phyloP scores from a whole-genome alignment of 2,329 filamentous ascomycete species.

The Calonectria leucothoes region DNA sequence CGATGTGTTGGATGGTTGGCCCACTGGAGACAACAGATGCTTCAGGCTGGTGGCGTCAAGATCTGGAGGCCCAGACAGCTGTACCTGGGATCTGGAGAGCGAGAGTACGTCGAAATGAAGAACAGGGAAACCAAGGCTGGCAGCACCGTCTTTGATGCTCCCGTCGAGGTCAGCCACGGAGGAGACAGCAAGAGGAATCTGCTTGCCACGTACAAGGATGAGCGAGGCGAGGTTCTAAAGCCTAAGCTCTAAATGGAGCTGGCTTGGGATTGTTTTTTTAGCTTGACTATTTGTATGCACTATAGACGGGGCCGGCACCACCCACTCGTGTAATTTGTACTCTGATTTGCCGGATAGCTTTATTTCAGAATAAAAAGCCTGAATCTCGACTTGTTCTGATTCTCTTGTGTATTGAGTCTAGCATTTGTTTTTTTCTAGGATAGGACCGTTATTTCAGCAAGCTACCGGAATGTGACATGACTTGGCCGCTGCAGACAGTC shows the following conservation, averaged over 20 bases:
- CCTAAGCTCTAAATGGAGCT: conserved; percentile 11
- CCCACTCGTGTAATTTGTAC: neutral
- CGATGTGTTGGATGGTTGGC: conserved; percentile 63
- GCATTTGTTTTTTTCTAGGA: neutral
- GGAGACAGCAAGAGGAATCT: conserved; percentile 56
- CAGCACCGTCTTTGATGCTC: conserved; percentile 48
- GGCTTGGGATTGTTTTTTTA: neutral
- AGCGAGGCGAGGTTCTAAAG: conserved; percentile 4
- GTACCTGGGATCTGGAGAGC: conserved; percentile 57
- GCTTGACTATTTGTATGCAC: neutral
- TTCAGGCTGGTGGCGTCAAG: conserved; percentile 59
- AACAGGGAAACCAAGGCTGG: conserved; percentile 47
- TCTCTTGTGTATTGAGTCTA: no score
- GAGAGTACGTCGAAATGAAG: conserved; percentile 55
- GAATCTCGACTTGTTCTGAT: neutral
- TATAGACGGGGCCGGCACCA: conserved; percentile 1
- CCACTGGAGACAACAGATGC: conserved; percentile 64
- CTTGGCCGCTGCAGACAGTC: no score
- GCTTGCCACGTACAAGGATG: conserved; percentile 48
- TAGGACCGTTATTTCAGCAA: no score
- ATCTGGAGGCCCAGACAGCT: conserved; percentile 63
- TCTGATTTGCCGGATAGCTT: neutral
- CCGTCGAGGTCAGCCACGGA: conserved; percentile 51
- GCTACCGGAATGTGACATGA: no score
- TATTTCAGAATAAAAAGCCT: neutral